These are phyloP conservation scores for Chlamydomonas schloesseri DNA, from an alignment of 139 green algal species.

Conservation along the genomic window DNA sequence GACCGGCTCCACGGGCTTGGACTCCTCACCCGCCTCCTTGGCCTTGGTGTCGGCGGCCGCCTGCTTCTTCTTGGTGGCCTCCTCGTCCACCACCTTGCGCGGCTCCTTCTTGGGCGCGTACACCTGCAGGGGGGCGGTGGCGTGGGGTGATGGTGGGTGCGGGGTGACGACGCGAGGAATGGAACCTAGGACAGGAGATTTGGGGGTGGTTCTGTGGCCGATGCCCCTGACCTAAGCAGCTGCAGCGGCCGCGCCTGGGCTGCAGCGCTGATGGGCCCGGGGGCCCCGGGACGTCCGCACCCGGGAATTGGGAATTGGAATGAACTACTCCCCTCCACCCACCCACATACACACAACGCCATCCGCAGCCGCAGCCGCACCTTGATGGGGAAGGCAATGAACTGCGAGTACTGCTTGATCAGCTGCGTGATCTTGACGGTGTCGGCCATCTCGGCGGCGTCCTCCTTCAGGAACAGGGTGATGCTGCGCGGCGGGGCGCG, in stretches of 20 bases:
- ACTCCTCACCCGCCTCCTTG: slow-evolving; percentile 75
- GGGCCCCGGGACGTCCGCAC: no score
- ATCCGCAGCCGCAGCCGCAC: no score
- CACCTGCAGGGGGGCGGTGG: not conserved
- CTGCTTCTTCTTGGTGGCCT: slow-evolving; percentile 84
- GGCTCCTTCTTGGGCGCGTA: slow-evolving; percentile 60
- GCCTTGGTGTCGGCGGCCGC: slow-evolving; percentile 82
- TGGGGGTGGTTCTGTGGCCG: no score
- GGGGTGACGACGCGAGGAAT: not conserved
- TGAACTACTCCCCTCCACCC: no score
- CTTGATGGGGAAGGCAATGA: slow-evolving; percentile 99
- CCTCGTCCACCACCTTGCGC: slow-evolving; percentile 81
- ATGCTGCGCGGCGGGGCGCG: slow-evolving; percentile 62
- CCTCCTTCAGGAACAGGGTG: slow-evolving; percentile 96
- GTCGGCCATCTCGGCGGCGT: slow-evolving; percentile 86
- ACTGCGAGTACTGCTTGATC: slow-evolving; percentile 99
- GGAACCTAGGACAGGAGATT: no score
- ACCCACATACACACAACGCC: no score
- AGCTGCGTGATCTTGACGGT: slow-evolving; percentile 80
- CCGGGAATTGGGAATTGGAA: no score
- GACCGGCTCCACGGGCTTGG: slow-evolving; percentile 76
- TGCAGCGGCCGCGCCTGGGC: no score
- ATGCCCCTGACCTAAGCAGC: no score
- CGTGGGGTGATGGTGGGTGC: not conserved
- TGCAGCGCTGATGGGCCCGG: no score